Conservation (phyloP, 768 basidiomycete genomes). For the Leccinum pellstonianum region DNA sequence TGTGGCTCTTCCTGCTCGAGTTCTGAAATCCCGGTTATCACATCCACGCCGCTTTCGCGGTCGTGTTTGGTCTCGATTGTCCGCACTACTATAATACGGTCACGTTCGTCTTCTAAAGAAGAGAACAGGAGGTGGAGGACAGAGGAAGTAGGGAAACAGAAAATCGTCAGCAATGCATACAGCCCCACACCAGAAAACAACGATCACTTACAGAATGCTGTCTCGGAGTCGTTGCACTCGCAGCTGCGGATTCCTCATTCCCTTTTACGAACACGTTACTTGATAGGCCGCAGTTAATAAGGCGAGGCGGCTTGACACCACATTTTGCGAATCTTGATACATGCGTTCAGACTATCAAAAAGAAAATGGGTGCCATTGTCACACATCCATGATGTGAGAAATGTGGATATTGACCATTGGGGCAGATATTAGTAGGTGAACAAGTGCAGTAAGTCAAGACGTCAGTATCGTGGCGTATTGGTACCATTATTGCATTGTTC, state of each 20-base stretch:
- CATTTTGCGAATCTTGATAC: conserved; percentile 7
- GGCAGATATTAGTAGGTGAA: not conserved
- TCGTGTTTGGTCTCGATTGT: conserved; percentile 19
- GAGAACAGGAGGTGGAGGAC: not conserved
- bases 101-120: conserved; percentile 17
- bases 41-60: not conserved
- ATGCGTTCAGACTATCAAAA: conserved; percentile 21
- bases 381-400: not conserved
- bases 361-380: not conserved
- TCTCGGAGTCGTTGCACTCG: not conserved
- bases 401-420: not conserved
- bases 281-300: conserved; percentile 2
- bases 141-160: not conserved
- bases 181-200: not conserved
- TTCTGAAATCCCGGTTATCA: not conserved
- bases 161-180: not conserved
- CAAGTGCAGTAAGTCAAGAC: not conserved
- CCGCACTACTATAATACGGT: conserved; percentile 10
- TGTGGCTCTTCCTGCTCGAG: not conserved
- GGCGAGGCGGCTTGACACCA: not conserved
- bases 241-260: not conserved
- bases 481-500: too few relatives aligned
- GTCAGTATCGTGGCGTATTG: too few relatives aligned
- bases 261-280: not conserved
- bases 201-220: conserved; percentile 3